Evolutionary conservation across 2,329 filamentous ascomycete species (phyloP).

Genomic region (Xylariaceae sp.): DNA sequence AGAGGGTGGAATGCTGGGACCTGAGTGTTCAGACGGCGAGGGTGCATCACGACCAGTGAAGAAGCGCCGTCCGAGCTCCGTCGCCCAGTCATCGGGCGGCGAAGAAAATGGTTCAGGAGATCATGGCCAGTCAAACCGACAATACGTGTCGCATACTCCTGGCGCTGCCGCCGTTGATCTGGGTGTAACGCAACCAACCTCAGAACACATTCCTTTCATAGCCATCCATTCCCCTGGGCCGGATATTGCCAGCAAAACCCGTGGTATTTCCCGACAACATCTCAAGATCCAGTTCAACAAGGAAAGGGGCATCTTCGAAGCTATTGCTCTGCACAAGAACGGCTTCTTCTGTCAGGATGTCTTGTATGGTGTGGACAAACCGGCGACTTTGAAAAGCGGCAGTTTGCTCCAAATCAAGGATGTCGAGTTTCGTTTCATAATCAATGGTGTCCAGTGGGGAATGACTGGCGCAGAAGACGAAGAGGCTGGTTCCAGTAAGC

Average conservation of each 20-base stretch:
- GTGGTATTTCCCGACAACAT: conserved; percentile 70
- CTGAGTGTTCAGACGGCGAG: conserved; percentile 53
- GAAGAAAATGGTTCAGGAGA: conserved; percentile 37
- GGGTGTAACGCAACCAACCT: conserved; percentile 55
- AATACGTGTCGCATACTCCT: conserved; percentile 58
- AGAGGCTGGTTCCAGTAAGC: conserved; percentile 45
- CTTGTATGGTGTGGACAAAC: conserved; percentile 47
- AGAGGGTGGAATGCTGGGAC: conserved; percentile 64
- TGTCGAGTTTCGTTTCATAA: conserved; percentile 63
- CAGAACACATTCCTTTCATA: conserved; percentile 60
- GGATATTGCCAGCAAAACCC: conserved; percentile 59
- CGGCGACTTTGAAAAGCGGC: conserved; percentile 58
- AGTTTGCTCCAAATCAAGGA: conserved; percentile 69
- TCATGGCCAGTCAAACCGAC: conserved; percentile 52
- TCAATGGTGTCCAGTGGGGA: conserved; percentile 59
- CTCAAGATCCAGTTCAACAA: conserved; percentile 68
- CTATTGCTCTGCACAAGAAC: conserved; percentile 58
- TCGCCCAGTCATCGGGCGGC: conserved; percentile 40
- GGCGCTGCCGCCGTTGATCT: conserved; percentile 58
- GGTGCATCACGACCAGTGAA: conserved; percentile 40
- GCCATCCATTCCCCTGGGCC: conserved; percentile 68
- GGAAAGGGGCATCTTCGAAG: conserved; percentile 60
- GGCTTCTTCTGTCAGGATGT: conserved; percentile 65
- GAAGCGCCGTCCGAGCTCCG: conserved; percentile 44
- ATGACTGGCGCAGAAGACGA: conserved; percentile 53